Conservation (phyloP, 305 asterid species). For the Andrographis paniculata region DNA sequence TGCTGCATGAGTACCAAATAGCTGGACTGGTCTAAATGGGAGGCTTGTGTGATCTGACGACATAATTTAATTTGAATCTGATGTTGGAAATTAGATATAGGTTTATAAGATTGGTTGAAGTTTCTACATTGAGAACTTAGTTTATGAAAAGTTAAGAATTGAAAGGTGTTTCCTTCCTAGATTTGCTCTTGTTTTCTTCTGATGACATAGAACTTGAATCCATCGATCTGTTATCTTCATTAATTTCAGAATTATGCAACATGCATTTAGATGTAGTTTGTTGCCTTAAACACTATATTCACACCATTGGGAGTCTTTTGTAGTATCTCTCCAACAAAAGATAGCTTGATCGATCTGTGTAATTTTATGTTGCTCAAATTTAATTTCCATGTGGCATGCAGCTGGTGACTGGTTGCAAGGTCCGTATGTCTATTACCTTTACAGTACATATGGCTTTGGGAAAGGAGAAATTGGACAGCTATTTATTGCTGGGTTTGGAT, state of each 20-base stretch:
- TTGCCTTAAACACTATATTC: neutral
- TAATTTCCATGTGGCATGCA: conserved; percentile 28
- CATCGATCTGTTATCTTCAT: conserved; percentile 5
- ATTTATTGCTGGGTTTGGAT: conserved; percentile 92
- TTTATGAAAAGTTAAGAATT: neutral
- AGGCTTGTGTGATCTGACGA: too few relatives aligned
- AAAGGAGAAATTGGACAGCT: conserved; percentile 96
- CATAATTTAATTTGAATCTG: too few relatives aligned
- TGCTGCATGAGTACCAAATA: too few relatives aligned
- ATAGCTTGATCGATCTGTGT: neutral
- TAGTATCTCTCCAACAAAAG: too few relatives aligned
- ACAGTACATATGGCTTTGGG: conserved; percentile 71
- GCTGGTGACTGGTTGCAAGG: conserved; percentile 99
- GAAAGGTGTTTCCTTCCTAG: neutral
- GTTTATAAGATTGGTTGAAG: conserved; percentile 7
- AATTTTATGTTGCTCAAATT: conserved; percentile 5
- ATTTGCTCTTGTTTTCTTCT: too few relatives aligned
- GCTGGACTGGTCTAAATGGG: too few relatives aligned
- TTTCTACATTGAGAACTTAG: neutral
- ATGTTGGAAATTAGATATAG: too few relatives aligned
- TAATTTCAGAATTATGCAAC: too few relatives aligned
- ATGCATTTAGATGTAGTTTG: too few relatives aligned
- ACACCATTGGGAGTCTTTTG: neutral
- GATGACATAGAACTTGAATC: too few relatives aligned
- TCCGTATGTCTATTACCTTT: conserved; percentile 90